Conservation (phyloP, 2,329 filamentous ascomycete genomes). For the Zelopaecilomyces penicillatus region DNA sequence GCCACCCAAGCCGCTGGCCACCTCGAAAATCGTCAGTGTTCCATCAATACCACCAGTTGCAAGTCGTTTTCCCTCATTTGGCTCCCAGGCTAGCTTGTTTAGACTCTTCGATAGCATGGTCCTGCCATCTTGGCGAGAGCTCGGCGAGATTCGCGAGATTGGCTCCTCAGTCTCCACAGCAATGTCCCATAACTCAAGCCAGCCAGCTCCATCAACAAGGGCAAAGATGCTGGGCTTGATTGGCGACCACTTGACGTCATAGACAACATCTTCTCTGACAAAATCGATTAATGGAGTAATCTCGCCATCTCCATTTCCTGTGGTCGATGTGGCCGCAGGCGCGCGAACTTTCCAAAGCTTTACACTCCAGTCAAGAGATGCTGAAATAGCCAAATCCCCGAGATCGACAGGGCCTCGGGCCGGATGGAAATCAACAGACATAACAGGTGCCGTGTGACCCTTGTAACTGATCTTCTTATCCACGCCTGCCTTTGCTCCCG, state of each 20-base stretch:
- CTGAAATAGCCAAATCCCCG: conserved; percentile 86
- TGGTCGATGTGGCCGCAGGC: conserved; percentile 62
- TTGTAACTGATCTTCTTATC: conserved; percentile 82
- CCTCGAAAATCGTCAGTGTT: conserved; percentile 85
- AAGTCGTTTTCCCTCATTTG: conserved; percentile 74
- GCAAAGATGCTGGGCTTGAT: conserved; percentile 91
- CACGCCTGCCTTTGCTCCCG: conserved; percentile 91
- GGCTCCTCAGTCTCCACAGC: conserved; percentile 89
- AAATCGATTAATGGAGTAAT: conserved; percentile 80
- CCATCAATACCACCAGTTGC: conserved; percentile 91
- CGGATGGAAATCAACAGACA: conserved; percentile 93
- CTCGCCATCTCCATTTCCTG: conserved; percentile 39
- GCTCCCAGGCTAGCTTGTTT: conserved; percentile 94
- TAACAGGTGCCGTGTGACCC: conserved; percentile 87
- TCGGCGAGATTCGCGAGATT: conserved; percentile 69
- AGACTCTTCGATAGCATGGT: conserved; percentile 74
- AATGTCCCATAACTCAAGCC: conserved; percentile 91
- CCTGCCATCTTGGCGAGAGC: conserved; percentile 53
- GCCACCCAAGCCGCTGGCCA: conserved; percentile 73
- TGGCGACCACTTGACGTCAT: conserved; percentile 92
- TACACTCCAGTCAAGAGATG: conserved; percentile 91
- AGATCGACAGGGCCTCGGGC: conserved; percentile 87
- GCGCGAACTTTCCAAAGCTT: conserved; percentile 93
- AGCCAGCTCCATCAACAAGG: conserved; percentile 85
- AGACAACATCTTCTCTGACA: conserved; percentile 89